A percentile compares a stretch with the other conserved stretches of the same genome.
phyloP scores from a whole-genome alignment of 176 grass and related monocot genomes.

The Oropetium thomaeum region DNA sequence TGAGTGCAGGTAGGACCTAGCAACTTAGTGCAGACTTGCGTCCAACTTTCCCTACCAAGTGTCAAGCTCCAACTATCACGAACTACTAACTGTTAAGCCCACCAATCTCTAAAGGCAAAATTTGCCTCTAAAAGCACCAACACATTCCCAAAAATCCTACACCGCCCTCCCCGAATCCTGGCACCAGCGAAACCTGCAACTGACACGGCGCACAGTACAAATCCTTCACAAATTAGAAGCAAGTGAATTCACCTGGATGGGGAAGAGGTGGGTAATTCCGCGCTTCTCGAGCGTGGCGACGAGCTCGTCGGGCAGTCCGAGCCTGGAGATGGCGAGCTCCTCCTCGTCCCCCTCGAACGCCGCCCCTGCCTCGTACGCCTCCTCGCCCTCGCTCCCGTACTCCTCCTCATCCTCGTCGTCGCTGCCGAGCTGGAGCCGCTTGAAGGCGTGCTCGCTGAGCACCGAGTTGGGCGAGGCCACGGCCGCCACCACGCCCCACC shows the following conservation, averaged over 20 bases:
- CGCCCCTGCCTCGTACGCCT: slow-evolving; percentile 8
- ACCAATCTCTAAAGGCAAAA: neutral
- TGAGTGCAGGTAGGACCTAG: neutral
- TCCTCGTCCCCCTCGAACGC: slow-evolving; percentile 30
- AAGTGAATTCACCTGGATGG: slow-evolving; percentile 65
- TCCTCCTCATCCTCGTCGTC: slow-evolving; percentile 46
- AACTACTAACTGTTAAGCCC: neutral
- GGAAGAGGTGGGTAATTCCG: slow-evolving; percentile 88
- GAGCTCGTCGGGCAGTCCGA: slow-evolving; percentile 67
- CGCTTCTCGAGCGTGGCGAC: slow-evolving; percentile 76
- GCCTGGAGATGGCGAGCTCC: slow-evolving; percentile 76
- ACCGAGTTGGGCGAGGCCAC: slow-evolving; percentile 75
- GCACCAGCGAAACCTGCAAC: neutral
- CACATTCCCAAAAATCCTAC: slow-evolving; percentile 10
- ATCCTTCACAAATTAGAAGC: neutral
- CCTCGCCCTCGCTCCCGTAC: slow-evolving; percentile 38
- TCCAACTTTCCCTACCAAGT: neutral
- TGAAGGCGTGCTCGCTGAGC: slow-evolving; percentile 94
- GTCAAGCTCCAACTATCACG: neutral
- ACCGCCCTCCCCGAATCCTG: neutral
- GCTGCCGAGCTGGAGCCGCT: slow-evolving; percentile 55
- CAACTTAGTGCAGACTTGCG: neutral
- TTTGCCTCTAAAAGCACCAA: no score
- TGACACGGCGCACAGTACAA: neutral
- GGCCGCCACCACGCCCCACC: slow-evolving; percentile 37